Base-by-base conservation (phyloP, 495 filamentous ascomycete species). In the Aspergillus wentii region DNA sequence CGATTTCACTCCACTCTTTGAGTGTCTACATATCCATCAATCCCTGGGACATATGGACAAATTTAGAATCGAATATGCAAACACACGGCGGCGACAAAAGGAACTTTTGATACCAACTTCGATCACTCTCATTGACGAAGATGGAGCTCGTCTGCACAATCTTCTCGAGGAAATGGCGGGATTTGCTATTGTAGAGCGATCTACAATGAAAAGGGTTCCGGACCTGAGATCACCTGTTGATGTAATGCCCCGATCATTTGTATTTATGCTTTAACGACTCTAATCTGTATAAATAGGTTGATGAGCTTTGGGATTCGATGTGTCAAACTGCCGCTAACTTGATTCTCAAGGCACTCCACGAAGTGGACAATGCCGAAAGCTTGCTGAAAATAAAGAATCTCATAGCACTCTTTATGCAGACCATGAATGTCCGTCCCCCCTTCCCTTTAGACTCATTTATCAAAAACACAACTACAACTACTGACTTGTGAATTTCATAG, bases 301-400 rank as follows among this genome's bases (percentile, higher is more conserved):
- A 97, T 52, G 90, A 95, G 56, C 73, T 99, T 5, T 99, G 92
- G 92, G 90, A 96, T 54, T 95, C 90, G 0, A 91, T 96, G 88
- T 97, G 90, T 51, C 85, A 94, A 51, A 79, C 78, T 16, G 83
- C 88, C 4, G 86, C 95, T 38, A 73, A 67, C 16, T 67, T 95
- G 23, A 91, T 94, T 45, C 78, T 80, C 0, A 84, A 77, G 43
- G 83, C 88, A 8, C 64, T 97, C 6, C 68, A 74, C 21, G 78
- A 82, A 17, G 79, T 97, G 26, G 80, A 81, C 19, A 88, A 90
- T 52, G 87, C 89, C 7, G 87, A 95, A 45, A 76, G 79, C 9
- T 62, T 99, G 23, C 66, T 95, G 10, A 91, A 92, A 52, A 91
- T 94, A 43, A 97, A 96, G 59, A 87, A 86, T 29, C 70, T 91